A percentile compares a stretch with the other conserved stretches of the same genome.
phyloP scores from a whole-genome alignment of 148 eudicot species.

The Polygonum maritimum region DNA sequence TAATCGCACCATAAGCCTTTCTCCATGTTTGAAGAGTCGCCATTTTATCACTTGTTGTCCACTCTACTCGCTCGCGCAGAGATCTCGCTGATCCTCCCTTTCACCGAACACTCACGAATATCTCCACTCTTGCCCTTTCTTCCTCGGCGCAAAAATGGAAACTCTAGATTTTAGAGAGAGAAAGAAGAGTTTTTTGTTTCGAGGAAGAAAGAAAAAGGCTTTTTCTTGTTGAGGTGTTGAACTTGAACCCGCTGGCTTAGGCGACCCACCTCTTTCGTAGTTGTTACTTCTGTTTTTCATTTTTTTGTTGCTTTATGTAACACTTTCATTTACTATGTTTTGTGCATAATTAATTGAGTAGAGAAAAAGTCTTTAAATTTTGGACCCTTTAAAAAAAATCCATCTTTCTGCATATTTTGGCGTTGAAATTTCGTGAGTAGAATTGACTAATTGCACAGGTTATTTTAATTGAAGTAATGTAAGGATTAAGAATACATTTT shows the following conservation, averaged over 20 bases:
- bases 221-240: background rate
- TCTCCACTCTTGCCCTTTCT: background rate
- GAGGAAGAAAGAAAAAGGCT: background rate
- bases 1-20: constrained; percentile 85
- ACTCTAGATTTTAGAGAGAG: background rate
- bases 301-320: background rate
- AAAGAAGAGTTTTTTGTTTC: background rate
- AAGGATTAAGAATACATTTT: no score
- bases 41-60: constrained; percentile 29
- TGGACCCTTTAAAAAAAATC: no score
- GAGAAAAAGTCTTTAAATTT: background rate
- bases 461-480: no score
- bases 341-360: background rate
- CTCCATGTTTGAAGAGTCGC: constrained; percentile 77
- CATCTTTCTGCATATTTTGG: no score
- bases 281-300: background rate
- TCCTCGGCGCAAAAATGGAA: background rate
- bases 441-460: no score
- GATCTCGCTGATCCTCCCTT: constrained; percentile 23
- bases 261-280: background rate
- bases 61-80: constrained; percentile 18
- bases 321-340: background rate
- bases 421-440: no score
- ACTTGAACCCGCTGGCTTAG: background rate
- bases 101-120: background rate